These are phyloP conservation scores for Verticillium nubilum DNA, from an alignment of 2,329 filamentous ascomycete genomes.

Conservation along the genomic window DNA sequence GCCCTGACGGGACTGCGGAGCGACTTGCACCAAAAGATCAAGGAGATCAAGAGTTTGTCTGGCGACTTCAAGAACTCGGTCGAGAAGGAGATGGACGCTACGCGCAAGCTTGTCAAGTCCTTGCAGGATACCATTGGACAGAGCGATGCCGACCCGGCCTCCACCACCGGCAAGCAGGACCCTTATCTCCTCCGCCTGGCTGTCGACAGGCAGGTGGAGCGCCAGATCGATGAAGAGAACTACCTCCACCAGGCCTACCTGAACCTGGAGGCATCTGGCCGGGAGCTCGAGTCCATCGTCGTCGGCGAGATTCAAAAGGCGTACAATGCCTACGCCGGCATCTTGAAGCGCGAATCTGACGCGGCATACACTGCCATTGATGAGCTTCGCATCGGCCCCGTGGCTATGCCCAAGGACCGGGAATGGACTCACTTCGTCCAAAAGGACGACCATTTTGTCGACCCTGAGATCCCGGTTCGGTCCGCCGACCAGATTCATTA, in stretches of 20 bases:
- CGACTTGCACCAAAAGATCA: constrained; percentile 93
- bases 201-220: constrained; percentile 86
- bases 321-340: constrained; percentile 88
- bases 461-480: constrained; percentile 74
- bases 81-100: constrained; percentile 87
- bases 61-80: constrained; percentile 97
- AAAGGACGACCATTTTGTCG: constrained; percentile 78
- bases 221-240: constrained; percentile 93
- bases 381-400: constrained; percentile 74
- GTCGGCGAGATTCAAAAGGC: constrained; percentile 97
- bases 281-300: constrained; percentile 92
- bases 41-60: constrained; percentile 91
- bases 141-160: constrained; percentile 69
- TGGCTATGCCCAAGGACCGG: constrained; percentile 88
- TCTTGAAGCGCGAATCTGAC: constrained; percentile 86
- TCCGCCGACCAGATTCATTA: constrained; percentile 81
- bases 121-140: constrained; percentile 79
- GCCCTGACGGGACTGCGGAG: constrained; percentile 80
- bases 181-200: constrained; percentile 81
- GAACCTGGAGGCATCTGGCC: constrained; percentile 88
- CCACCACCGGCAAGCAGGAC: constrained; percentile 80
- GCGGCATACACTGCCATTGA: constrained; percentile 73
- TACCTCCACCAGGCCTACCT: constrained; percentile 92
- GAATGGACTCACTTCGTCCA: constrained; percentile 86
- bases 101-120: constrained; percentile 69